Evolutionary conservation across 805 yeast genomes (phyloP).

Genomic region (Debaryomyces prosopidis): DNA sequence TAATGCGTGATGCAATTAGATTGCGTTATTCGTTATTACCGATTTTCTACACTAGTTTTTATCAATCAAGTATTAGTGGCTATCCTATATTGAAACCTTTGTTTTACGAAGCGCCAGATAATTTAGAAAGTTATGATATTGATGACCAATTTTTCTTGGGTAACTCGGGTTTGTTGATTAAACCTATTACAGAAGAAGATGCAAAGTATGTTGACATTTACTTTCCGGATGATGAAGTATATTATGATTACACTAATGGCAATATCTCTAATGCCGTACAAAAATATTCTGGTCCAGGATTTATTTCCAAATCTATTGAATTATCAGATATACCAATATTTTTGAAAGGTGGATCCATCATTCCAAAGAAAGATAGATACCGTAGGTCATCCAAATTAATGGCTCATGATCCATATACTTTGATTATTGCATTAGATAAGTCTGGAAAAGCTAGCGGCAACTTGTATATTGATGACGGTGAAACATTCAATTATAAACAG

Average conservation of each 20-base stretch:
- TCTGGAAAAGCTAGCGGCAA: constrained; percentile 54
- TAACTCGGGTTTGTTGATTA: constrained; percentile 65
- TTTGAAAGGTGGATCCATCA: constrained; percentile 76
- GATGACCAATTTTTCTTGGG: constrained; percentile 88
- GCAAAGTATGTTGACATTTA: constrained; percentile 41
- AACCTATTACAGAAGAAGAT: constrained; percentile 71
- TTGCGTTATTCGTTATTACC: constrained; percentile 80
- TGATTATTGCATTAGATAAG: constrained; percentile 58
- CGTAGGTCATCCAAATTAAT: constrained; percentile 79
- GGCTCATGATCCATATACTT: constrained; percentile 77
- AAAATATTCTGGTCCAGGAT: constrained; percentile 26
- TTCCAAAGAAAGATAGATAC: constrained; percentile 66
- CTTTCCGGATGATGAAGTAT: constrained; percentile 56
- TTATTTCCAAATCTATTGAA: constrained; percentile 39
- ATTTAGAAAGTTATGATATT: constrained; percentile 50
- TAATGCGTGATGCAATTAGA: constrained; percentile 68
- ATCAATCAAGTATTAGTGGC: constrained; percentile 60
- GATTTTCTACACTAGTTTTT: constrained; percentile 75
- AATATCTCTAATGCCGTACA: constrained; percentile 5
- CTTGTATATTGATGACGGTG: constrained; percentile 85
- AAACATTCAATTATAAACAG: constrained; percentile 54
- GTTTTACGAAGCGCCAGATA: constrained; percentile 55
- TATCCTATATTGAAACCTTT: constrained; percentile 72
- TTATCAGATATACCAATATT: constrained; percentile 69
- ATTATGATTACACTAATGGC: constrained; percentile 55